These are phyloP conservation scores for Neofusicoccum cordaticola DNA, from an alignment of 2,329 filamentous ascomycete species.

Conservation along the genomic window DNA sequence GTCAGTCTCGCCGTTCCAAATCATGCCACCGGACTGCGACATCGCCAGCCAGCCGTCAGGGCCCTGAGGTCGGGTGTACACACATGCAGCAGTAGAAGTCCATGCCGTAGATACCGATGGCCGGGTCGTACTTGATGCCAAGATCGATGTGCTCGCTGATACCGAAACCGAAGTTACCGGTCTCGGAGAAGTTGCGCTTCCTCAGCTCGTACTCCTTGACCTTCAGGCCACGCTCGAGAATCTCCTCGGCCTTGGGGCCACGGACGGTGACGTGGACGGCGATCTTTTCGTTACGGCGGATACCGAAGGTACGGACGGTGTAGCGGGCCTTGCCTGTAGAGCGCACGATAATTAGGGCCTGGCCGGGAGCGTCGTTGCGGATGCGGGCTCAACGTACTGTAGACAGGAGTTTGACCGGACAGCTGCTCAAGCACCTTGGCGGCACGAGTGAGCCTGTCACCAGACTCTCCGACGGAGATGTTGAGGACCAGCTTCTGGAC, in stretches of 20 bases:
- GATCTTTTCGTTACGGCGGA: constrained; percentile 99
- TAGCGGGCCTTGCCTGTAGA: constrained; percentile 93
- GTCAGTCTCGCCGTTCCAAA: constrained; percentile 27
- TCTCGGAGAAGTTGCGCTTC: constrained; percentile 99
- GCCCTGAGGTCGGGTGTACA: constrained; percentile 44
- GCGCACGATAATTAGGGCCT: constrained; percentile 14
- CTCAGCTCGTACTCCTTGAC: constrained; percentile 99
- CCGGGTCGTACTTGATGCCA: constrained; percentile 99
- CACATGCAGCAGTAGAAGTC: constrained; percentile 99
- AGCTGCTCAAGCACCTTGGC: constrained; percentile 99
- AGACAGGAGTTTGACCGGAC: constrained; percentile 98
- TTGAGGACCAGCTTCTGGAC: constrained; percentile 99
- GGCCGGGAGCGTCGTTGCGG: background rate
- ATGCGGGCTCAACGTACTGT: constrained; percentile 64
- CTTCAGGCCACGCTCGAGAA: constrained; percentile 99
- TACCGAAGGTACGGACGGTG: constrained; percentile 99
- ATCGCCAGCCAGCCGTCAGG: background rate
- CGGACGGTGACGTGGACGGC: constrained; percentile 98
- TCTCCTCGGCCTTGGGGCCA: constrained; percentile 99
- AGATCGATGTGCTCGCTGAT: constrained; percentile 99
- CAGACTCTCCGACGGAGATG: constrained; percentile 99
- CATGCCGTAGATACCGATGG: constrained; percentile 97
- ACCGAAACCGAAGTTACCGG: constrained; percentile 99
- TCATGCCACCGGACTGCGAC: background rate
- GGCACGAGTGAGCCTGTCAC: constrained; percentile 99